These are phyloP conservation scores for Vitis cinerea DNA, from an alignment of 164 flowering plant species.

Conservation along the genomic window DNA sequence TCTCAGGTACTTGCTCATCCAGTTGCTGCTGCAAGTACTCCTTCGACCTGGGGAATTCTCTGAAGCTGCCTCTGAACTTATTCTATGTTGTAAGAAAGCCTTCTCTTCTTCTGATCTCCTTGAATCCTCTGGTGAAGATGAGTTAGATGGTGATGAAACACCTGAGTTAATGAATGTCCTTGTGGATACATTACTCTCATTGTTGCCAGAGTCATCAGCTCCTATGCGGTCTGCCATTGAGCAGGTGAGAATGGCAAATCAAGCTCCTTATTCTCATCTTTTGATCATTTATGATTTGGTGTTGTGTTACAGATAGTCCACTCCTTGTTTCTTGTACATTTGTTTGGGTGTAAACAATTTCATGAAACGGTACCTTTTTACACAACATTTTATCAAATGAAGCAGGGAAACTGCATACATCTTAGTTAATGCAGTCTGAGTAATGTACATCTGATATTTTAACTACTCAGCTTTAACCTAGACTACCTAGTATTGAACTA, in stretches of 20 bases:
- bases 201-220: slow-evolving; percentile 86
- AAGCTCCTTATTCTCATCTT: not conserved
- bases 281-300: no score
- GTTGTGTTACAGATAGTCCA: no score
- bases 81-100: slow-evolving; percentile 79
- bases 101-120: slow-evolving; percentile 49
- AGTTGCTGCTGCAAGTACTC: slow-evolving; percentile 77
- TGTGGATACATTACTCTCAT: slow-evolving; percentile 82
- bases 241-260: slow-evolving; percentile 53
- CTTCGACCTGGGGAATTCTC: slow-evolving; percentile 80
- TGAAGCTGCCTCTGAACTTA: slow-evolving; percentile 80
- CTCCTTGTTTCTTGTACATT: no score
- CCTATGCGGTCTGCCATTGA: slow-evolving; percentile 84
- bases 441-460: no score
- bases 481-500: no score
- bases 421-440: no score
- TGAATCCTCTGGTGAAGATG: slow-evolving; percentile 63
- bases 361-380: no score
- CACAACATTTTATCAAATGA: no score
- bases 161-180: slow-evolving; percentile 88
- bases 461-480: no score
- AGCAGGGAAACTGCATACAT: no score
- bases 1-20: slow-evolving; percentile 82
- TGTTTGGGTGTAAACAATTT: no score
- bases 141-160: slow-evolving; percentile 38